Evolutionary conservation across 768 basidiomycete genomes (phyloP), one percentile per base, ranked within the genome.

Genomic region (Coprinopsis sp.): DNA sequence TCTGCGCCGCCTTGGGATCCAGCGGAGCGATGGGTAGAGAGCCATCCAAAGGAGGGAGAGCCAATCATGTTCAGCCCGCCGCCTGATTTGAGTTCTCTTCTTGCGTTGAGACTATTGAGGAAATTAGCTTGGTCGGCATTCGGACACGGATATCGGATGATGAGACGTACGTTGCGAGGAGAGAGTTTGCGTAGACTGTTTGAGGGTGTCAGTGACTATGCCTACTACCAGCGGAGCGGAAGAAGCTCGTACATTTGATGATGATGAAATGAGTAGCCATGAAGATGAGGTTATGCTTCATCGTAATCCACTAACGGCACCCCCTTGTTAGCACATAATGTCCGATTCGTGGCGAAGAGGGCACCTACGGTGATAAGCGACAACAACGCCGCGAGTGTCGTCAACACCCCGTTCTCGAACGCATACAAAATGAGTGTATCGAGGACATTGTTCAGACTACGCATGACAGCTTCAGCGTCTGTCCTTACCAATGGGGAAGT

Each of bases 261-360:
- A 76, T 73, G n/a, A 75, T 62, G 47, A 76, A 74, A 54, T 76
- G 73, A 16, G 75, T 53, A 13, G 70, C 73, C 68, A 76, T 65
- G 49, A 75, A 76, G 27, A 75, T 56, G 3, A 76, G 64, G 43
- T 73, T 76, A 21, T 55, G 24, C 7, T 68, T 60, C 69, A 74
- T 72, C 2, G 61, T 47, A 7, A 77, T 60, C 76, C 76, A 78
- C 74, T 72, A 28, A 8, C 45, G 21, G 13, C 27, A 12, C 6
- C 4, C 21, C 10, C n/a, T 11, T 22, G 8, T 42, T 19, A 42
- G n/a, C 6, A 6, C 37, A 14, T 28, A 11, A 30, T 30, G 12
- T 24, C 24, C 16, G 21, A 7, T 34, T 27, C 12, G 5, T 11
- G 13, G 8, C 16, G 21, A 2, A 4, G 18, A 19, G 31, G 10